Conservation (phyloP, 495 filamentous ascomycete genomes). For the Podospora tetraspora region DNA sequence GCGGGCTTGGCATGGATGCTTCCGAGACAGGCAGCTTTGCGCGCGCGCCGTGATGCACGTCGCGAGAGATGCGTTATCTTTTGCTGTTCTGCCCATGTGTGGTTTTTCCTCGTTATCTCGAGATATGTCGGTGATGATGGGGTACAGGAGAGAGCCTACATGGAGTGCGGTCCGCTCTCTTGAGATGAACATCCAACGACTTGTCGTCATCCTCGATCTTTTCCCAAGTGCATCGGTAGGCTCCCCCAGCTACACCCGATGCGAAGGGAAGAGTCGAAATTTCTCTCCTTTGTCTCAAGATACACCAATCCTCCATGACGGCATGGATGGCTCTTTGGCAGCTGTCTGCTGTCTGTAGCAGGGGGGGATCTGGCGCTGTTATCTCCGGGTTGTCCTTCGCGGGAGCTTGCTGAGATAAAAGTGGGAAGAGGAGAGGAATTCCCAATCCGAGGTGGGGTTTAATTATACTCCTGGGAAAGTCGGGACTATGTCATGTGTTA, state of each 20-base stretch:
- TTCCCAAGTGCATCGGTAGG: no score
- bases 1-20: not conserved
- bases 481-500: no score
- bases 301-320: no score
- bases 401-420: not conserved
- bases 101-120: not conserved
- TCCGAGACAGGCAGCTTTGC: not conserved
- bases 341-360: no score
- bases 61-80: not conserved
- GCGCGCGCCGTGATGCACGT: not conserved
- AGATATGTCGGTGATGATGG: not conserved
- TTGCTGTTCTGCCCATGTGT: not conserved
- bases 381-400: no score
- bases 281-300: no score
- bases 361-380: no score
- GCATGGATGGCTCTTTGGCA: no score
- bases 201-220: no score
- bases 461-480: not conserved
- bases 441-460: not conserved
- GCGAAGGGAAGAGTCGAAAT: no score
- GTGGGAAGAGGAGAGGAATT: not conserved
- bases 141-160: not conserved
- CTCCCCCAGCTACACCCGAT: no score
- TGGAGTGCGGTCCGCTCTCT: not conserved
- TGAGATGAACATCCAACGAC: not conserved